Base-by-base conservation (phyloP, 805 yeast genomes). In the Wickerhamiella kazuoi region DNA sequence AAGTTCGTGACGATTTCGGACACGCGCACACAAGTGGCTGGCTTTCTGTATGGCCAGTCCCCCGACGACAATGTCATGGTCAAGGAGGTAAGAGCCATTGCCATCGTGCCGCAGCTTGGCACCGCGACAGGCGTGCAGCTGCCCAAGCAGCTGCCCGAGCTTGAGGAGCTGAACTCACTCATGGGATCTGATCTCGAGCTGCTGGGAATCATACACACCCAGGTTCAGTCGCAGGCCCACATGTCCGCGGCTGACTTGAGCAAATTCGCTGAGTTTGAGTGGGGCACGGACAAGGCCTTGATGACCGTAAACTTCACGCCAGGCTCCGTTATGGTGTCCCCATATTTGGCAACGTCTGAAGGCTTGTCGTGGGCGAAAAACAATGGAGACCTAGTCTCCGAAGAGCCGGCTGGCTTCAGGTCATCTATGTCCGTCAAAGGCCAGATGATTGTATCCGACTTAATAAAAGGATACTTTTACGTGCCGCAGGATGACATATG, bases 151-250 rank as follows among this genome's bases (percentile, higher is more conserved):
- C 46, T 67, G 3, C 73, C 77, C 1, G 51, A 54, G 0, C 49
- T 51, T 3, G 49, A 47, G 14, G 57, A 59, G 4, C 38, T 20
- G 11, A 44, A 39, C 14, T 49, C 60, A 7, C 59, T 61, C 17
- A 61, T 60, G 35, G 49, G 69, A 9, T 63, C 65, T n/a, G 79
- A 71, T 1, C 55, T 82, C 28, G 86, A 83, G 50, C 70, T 90
- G 4, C 57, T 90, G 15, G 98, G 98, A 1, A 81, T 95, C 94
- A 69, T 90, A n/a, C 96, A 87, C 54, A 81, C 96, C 0, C 83
- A 78, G 54, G 67, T 78, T 1, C 71, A 70, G 16, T 94, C 80
- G 30, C 46, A 67, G 4, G 69, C 70, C 36, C 63, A 66, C 38
- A 68, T 86, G 62, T 63, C 79, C 4, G 74, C 94, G 0, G 59